Evolutionary conservation across 2,329 filamentous ascomycete species (phyloP), one percentile per base, ranked within the genome.

Genomic region (Penicillium sp.): DNA sequence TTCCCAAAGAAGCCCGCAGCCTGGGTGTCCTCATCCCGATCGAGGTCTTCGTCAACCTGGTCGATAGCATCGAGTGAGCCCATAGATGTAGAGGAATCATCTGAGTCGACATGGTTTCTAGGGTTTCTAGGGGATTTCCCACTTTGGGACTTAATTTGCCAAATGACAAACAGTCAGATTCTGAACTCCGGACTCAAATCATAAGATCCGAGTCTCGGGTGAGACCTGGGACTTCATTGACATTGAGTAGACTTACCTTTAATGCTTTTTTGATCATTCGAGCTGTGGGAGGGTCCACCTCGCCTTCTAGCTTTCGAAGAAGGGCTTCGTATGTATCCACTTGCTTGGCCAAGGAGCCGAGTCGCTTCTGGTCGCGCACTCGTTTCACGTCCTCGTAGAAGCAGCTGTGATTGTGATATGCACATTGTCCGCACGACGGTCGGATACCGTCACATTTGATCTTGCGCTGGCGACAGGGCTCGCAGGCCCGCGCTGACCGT

Each of bases 1-100:
- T 79, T 79, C 15, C 77, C 77, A 58, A 75, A 74, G 56, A 73
- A 79, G 0, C 77, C 75, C 2, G 70, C 72, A 2, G 72, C 70
- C 31, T 73, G 66, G 7, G 71, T 68, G 17, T 68, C 67, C 33
- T 74, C 73, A 17, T 64, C 69, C 19, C 72, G 70, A 27, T 76
- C 74, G 47, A 78, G 62, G 55, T 79, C 77, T 58, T 79, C 76
- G 8, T 76, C 70, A 6, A 78, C 69, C 13, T 73, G 56, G 60
- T 79, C 77, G 15, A 78, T 67, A 1, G 71, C 73, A 35, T 76
- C 71, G 10, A 77, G 69, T 9, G 77, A 79, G 9, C 75, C 76
- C 36, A 66, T 56, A 0, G 67, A 70, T 8, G 62, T 61, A 0
- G 66, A 65, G 8, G 66, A 65, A 19, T 57, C 63, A 19, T 68